Percentiles rank a stretch among this genome's conserved stretches.
phyloP scores from a whole-genome alignment of 108 stramenopile genomes.

The Skeletonema menzelii region DNA sequence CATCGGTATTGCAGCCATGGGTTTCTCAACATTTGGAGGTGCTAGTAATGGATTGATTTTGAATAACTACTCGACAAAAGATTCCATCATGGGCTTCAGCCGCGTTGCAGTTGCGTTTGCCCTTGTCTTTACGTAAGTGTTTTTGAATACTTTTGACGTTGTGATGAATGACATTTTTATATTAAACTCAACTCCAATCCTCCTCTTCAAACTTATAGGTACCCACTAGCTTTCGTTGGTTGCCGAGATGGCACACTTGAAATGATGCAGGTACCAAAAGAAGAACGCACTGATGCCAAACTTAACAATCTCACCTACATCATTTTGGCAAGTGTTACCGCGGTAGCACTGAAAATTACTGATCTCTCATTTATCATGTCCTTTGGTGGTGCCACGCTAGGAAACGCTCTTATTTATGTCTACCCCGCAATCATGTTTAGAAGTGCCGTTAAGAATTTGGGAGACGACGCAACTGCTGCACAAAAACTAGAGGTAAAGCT shows the following conservation, averaged over 20 bases:
- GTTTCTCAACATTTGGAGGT: constrained; percentile 92
- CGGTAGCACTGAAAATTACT: constrained; percentile 47
- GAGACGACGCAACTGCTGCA: constrained; percentile 51
- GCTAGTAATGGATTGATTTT: constrained; percentile 85
- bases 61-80: constrained; percentile 92
- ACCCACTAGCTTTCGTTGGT: constrained; percentile 90
- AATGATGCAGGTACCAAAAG: constrained; percentile 56
- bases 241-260: constrained; percentile 80
- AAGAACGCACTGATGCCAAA: constrained; percentile 56
- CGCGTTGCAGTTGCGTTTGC: constrained; percentile 92
- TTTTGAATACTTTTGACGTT: neutral
- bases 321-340: constrained; percentile 48
- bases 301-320: constrained; percentile 59
- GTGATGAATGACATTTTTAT: neutral
- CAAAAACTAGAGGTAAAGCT: constrained; percentile 59
- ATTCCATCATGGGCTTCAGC: constrained; percentile 80
- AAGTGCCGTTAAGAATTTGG: constrained; percentile 55
- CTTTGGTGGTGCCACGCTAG: constrained; percentile 84
- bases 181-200: neutral
- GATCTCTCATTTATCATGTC: constrained; percentile 66
- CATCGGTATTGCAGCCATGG: constrained; percentile 76
- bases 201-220: constrained; percentile 44
- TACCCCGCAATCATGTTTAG: constrained; percentile 84
- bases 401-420: constrained; percentile 78
- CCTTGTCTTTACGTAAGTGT: constrained; percentile 80